These are phyloP conservation scores for Nasturtium officinale DNA, from an alignment of 345 rosid species.

Conservation along the genomic window DNA sequence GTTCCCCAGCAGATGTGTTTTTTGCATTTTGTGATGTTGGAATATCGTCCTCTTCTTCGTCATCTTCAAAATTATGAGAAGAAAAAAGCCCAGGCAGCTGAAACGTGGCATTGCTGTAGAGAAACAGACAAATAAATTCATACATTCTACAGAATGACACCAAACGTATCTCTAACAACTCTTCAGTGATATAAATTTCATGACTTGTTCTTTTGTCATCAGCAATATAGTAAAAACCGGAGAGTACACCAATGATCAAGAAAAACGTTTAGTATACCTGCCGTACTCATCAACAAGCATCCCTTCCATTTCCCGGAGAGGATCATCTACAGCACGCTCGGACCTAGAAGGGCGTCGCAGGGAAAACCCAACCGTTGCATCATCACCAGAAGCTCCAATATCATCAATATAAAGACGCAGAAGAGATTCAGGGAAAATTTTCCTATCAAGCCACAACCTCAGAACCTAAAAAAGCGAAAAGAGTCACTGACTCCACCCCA, in stretches of 20 bases:
- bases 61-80: conserved; percentile 72
- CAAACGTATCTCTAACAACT: conserved; percentile 5
- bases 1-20: conserved; percentile 52
- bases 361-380: conserved; percentile 61
- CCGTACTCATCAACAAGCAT: conserved; percentile 99
- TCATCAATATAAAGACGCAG: conserved; percentile 81
- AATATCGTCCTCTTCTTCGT: conserved; percentile 66
- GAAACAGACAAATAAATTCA: neutral
- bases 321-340: conserved; percentile 95
- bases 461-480: conserved; percentile 56
- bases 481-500: conserved; percentile 36
- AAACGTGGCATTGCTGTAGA: conserved; percentile 85
- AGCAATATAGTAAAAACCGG: neutral
- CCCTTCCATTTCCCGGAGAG: conserved; percentile 99
- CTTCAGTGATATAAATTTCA: neutral
- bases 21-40: conserved; percentile 44
- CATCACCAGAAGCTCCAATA: conserved; percentile 81
- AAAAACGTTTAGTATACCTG: conserved; percentile 55
- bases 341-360: conserved; percentile 86
- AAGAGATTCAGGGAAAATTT: conserved; percentile 78
- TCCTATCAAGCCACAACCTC: conserved; percentile 93
- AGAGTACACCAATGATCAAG: conserved; percentile 12
- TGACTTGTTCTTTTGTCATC: conserved; percentile 30
- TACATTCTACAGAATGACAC: conserved; percentile 15
- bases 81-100: conserved; percentile 84